These are phyloP conservation scores for Globisporangium barbulae DNA, from an alignment of 352 stramenopile genomes.

Conservation along the genomic window DNA sequence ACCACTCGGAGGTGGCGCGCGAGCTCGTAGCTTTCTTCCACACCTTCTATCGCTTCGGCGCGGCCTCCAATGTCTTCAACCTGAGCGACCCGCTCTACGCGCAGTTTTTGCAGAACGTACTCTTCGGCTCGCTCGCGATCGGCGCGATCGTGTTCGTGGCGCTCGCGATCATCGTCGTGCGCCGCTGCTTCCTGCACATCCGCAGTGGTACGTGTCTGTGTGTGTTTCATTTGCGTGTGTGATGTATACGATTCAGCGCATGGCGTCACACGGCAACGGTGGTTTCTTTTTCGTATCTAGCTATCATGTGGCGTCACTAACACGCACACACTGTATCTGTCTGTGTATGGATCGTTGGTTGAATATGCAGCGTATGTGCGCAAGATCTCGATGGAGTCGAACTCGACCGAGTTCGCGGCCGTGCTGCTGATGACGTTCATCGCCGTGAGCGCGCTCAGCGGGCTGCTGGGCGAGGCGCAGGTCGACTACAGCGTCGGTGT, in stretches of 20 bases:
- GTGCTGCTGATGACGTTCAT: conserved; percentile 72
- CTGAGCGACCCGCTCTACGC: conserved; percentile 47
- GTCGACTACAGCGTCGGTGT: conserved; percentile 82
- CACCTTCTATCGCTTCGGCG: conserved; percentile 75
- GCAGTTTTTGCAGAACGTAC: conserved; percentile 66
- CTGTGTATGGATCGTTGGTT: neutral
- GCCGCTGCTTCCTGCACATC: conserved; percentile 67
- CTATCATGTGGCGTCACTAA: neutral
- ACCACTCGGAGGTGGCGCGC: conserved; percentile 61
- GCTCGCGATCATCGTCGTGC: conserved; percentile 65
- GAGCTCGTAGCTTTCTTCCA: conserved; percentile 76
- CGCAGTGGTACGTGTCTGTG: conserved; percentile 38
- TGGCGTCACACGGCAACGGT: neutral
- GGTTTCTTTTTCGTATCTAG: neutral
- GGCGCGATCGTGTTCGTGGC: conserved; percentile 60
- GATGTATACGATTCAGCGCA: conserved; percentile 5
- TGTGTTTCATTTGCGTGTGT: neutral
- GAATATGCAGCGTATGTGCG: conserved; percentile 34
- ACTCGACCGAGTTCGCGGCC: conserved; percentile 62
- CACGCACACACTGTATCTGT: neutral
- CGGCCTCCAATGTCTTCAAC: conserved; percentile 48
- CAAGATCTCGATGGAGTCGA: conserved; percentile 39
- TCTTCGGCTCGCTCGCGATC: conserved; percentile 63
- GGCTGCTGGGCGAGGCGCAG: conserved; percentile 71
- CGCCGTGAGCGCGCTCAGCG: conserved; percentile 64